Evolutionary conservation across 805 yeast genomes (phyloP), one percentile per base, ranked within the genome.

Genomic region (Nakazawaea ernobii): DNA sequence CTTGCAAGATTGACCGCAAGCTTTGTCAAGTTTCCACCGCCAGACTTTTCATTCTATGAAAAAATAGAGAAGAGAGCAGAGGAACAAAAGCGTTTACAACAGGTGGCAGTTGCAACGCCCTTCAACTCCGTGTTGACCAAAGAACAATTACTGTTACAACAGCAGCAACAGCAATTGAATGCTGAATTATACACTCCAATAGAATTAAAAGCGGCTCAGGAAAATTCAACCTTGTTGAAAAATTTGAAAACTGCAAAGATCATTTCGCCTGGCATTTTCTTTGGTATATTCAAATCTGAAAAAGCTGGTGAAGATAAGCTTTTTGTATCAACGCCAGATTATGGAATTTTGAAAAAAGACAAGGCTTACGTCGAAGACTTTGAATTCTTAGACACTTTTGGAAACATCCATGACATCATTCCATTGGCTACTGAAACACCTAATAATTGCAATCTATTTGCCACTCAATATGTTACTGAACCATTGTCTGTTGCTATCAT

Each of bases 251-350:
- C 80, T 9, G 73, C 86, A 26, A 73, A 77, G 30, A 70, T 91
- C 10, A 70, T 88, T 29, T 80, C 95, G 17, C 96, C 97, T 0
- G 96, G 95, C n/a, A 82, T 89, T 3, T 91, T 82, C 57, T 73
- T 91, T 51, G 84, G 87, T 35, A 86, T 84, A 10, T 75, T 77
- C 44, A 68, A 56, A 26, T 51, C 53, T 8, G 44, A 51, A 4
- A 59, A 59, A 5, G 65, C 42, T 8, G 39, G 36, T n/a, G 66
- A 72, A 4, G 74, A 70, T 50, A 74, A 75, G 46, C 64, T 88
- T 20, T 89, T 86, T 61, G 82, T 85, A 3, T 74, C 92, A 41
- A 84, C 89, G 8, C 84, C 94, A 7, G 97, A 94, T 63, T 83
- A 87, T 58, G 96, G 97, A 38, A 73, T 86, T 37, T 68, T 89